phyloP scores from a whole-genome alignment of 2,329 filamentous ascomycete genomes.

The Monosporascus sp. region DNA sequence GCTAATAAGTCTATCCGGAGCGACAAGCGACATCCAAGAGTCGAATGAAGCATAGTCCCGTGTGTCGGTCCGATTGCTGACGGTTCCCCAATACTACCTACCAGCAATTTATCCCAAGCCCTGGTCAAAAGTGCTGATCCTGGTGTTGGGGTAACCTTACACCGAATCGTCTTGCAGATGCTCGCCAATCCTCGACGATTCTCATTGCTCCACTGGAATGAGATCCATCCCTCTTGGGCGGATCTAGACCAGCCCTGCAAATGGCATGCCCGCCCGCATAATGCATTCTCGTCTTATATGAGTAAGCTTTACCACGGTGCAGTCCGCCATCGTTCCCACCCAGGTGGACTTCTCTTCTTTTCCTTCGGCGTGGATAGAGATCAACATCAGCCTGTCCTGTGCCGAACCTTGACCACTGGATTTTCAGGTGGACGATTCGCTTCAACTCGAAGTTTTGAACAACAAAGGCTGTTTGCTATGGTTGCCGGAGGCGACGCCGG shows the following conservation, averaged over 20 bases:
- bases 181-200: not conserved
- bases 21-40: too few relatives aligned
- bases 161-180: not conserved
- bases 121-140: not conserved
- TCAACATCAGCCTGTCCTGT: too few relatives aligned
- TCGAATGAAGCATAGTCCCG: too few relatives aligned
- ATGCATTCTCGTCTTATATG: not conserved
- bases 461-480: conserved; percentile 22
- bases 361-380: not conserved
- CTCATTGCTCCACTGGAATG: not conserved
- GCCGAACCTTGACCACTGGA: not conserved
- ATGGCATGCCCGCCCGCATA: not conserved
- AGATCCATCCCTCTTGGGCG: too few relatives aligned
- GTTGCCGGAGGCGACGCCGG: conserved; percentile 33
- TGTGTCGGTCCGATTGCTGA: not conserved
- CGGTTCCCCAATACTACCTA: not conserved
- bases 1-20: too few relatives aligned
- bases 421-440: too few relatives aligned
- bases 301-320: not conserved
- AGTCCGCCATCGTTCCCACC: not conserved
- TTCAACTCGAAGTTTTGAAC: not conserved
- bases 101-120: not conserved
- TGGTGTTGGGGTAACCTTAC: not conserved
- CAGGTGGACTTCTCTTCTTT: too few relatives aligned
- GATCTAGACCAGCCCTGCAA: not conserved